Conservation (phyloP, 2,329 filamentous ascomycete genomes). For the Pseudodiploospora longispora region DNA sequence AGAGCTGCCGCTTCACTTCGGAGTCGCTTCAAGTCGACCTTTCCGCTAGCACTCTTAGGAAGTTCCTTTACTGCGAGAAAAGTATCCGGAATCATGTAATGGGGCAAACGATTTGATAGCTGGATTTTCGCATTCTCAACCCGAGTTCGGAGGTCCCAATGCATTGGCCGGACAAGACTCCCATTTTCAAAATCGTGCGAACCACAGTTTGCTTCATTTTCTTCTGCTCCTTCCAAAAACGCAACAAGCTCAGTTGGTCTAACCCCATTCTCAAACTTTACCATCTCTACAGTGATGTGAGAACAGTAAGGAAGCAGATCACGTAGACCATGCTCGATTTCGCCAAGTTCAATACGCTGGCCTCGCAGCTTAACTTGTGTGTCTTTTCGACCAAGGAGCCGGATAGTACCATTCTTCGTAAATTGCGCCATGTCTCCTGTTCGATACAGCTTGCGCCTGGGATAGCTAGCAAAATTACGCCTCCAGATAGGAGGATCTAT, state of each 20-base stretch:
- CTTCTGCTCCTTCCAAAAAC: no score
- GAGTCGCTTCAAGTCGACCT: neutral
- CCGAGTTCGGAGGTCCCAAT: neutral
- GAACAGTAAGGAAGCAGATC: constrained; percentile 1
- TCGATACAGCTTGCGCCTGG: constrained; percentile 8
- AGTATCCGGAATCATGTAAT: neutral
- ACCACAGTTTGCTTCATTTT: no score
- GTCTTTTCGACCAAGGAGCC: constrained; percentile 15
- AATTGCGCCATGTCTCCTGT: constrained; percentile 13
- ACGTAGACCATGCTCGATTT: constrained; percentile 13
- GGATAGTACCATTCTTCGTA: constrained; percentile 10
- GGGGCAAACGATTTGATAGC: neutral
- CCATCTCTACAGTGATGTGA: constrained; percentile 4
- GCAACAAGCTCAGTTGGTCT: neutral
- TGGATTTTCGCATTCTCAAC: neutral
- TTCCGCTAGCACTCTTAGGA: neutral
- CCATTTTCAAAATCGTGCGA: no score
- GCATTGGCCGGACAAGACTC: neutral
- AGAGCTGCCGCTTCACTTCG: neutral
- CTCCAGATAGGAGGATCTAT: neutral
- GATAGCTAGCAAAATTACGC: neutral
- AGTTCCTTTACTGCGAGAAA: no score
- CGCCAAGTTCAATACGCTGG: constrained; percentile 17
- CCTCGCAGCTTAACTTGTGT: constrained; percentile 18
- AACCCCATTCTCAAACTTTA: no score